Evolutionary conservation across 108 stramenopile genomes (phyloP), one percentile per base, ranked within the genome.

Genomic region (Skeletonema potamos): DNA sequence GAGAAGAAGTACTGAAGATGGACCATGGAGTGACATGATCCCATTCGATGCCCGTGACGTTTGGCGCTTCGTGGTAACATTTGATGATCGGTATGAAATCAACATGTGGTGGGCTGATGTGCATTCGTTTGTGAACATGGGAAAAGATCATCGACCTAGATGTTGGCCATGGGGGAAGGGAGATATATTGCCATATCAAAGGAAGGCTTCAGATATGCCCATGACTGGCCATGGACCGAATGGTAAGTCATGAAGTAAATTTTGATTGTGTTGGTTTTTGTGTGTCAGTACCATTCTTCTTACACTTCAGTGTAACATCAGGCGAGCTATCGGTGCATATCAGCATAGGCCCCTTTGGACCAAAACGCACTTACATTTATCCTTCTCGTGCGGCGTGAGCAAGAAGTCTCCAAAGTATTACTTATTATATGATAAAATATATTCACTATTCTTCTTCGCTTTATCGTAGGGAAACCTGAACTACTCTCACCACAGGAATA

Each of bases 131-230:
- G 27, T 57, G 24, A 74, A 74, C 37, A 11, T 74, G 43, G 73
- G 73, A n/a, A 33, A 11, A 12, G 29, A 60, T 13, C 30, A 29
- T 41, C 36, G 73, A 13, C 28, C 34, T 44, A 55, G 64, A 66
- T 74, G 73, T 54, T 74, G 73, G 73, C 73, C 73, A 11, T 74
- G 73, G 73, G 41, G 43, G 12, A 64, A 59, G 12, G 64, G 59
- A 26, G 17, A 74, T 58, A 26, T 26, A 12, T 66, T 74, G 58
- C 73, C 73, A 0, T 74, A 41, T 37, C 15, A 32, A 1, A 65
- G 73, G 30, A 64, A 51, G 26, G 63, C 55, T 27, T 39, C 32
- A 1, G 72, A 72, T 64, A 54, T 63, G 55, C 72, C 72, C 4
- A 27, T 72, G 27, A 39, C 27, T 22, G 72, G 72, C 1, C 61